Evolutionary conservation across 2,329 filamentous ascomycete genomes (phyloP).

Genomic region (Dactylellina sp.): DNA sequence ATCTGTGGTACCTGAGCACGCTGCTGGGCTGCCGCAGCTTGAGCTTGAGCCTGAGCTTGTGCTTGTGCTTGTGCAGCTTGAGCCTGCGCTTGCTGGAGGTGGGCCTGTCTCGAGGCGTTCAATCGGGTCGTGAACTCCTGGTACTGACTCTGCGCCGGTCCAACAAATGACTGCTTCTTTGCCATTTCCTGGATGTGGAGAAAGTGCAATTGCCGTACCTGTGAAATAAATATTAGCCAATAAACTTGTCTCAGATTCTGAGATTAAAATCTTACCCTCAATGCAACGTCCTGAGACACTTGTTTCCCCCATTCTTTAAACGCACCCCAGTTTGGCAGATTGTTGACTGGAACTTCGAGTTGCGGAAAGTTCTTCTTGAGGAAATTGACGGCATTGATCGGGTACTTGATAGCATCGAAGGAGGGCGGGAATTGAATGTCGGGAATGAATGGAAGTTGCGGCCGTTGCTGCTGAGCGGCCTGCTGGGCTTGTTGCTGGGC

Average conservation of each 20-base stretch:
- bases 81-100: conserved; percentile 33
- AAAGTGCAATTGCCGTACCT: conserved; percentile 51
- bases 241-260: background rate
- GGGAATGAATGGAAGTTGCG: conserved; percentile 26
- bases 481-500: conserved; percentile 17
- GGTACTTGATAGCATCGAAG: conserved; percentile 42
- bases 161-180: conserved; percentile 26
- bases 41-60: conserved; percentile 17
- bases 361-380: conserved; percentile 35
- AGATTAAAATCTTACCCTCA: conserved; percentile 20
- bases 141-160: conserved; percentile 33
- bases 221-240: background rate
- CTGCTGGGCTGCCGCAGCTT: conserved; percentile 1
- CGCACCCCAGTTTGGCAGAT: conserved; percentile 33
- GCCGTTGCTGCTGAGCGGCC: conserved; percentile 12
- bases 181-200: conserved; percentile 49
- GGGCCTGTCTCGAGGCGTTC: conserved; percentile 15
- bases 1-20: conserved; percentile 18
- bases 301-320: conserved; percentile 51
- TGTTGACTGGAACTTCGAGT: conserved; percentile 20
- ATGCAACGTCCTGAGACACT: conserved; percentile 24
- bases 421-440: conserved; percentile 38
- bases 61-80: conserved; percentile 30
- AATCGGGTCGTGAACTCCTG: conserved; percentile 39
- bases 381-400: conserved; percentile 31